Conservation (phyloP, 2,329 filamentous ascomycete species). For the Curvularia eragrostidis region DNA sequence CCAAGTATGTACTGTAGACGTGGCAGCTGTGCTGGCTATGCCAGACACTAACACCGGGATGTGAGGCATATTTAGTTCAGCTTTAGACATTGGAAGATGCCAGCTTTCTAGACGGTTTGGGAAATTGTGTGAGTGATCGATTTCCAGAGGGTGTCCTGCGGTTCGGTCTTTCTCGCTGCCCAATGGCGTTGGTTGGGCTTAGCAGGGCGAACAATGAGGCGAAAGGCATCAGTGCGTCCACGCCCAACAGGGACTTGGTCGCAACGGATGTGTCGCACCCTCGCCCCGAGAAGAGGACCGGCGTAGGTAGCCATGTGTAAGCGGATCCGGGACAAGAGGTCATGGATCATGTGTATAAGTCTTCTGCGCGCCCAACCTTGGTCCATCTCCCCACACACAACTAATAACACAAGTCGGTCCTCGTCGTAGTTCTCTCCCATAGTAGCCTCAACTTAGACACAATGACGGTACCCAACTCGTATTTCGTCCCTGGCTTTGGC, state of each 20-base stretch:
- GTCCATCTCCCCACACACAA: slow-evolving; percentile 18
- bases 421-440: slow-evolving; percentile 16
- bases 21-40: slow-evolving; percentile 29
- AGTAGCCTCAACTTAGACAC: slow-evolving; percentile 3
- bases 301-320: slow-evolving; percentile 23
- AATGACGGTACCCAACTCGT: slow-evolving; percentile 47
- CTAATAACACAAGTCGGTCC: slow-evolving; percentile 19
- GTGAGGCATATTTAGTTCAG: slow-evolving; percentile 15
- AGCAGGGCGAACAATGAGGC: slow-evolving; percentile 40
- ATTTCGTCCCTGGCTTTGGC: slow-evolving; percentile 53
- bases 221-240: slow-evolving; percentile 37
- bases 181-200: slow-evolving; percentile 37
- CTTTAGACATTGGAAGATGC: slow-evolving; percentile 10
- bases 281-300: slow-evolving; percentile 14
- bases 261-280: slow-evolving; percentile 14
- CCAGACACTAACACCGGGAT: slow-evolving; percentile 11
- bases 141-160: slow-evolving; percentile 19
- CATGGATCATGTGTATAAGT: slow-evolving; percentile 32
- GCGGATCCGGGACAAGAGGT: slow-evolving; percentile 9
- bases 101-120: slow-evolving; percentile 13
- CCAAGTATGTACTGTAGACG: slow-evolving; percentile 21
- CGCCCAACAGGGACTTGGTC: slow-evolving; percentile 30
- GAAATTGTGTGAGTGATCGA: slow-evolving; percentile 14
- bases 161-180: slow-evolving; percentile 33
- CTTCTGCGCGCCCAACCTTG: slow-evolving; percentile 28